A percentile compares a stretch with the other conserved stretches of the same genome.
Evolutionary conservation across 805 yeast species (phyloP).

Genomic region (Tetrapisispora pingtungensis): DNA sequence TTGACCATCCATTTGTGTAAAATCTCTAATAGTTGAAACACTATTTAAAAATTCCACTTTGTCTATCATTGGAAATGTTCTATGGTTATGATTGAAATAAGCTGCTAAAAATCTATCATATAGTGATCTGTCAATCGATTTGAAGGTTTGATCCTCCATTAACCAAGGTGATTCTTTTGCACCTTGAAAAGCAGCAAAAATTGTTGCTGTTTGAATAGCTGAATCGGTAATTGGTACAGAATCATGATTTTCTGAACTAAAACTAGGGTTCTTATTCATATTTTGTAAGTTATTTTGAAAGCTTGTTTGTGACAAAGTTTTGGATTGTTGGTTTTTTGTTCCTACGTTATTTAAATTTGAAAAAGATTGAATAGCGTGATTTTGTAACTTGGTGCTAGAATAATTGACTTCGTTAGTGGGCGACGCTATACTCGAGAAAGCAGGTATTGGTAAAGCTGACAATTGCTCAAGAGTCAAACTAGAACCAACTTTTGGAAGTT

Average conservation of each 20-base stretch:
- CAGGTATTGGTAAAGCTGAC: neutral
- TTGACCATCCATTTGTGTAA: conserved; percentile 15
- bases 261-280: neutral
- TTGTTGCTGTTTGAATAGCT: conserved; percentile 25
- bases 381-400: neutral
- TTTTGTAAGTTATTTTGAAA: neutral
- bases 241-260: neutral
- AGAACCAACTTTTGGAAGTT: neutral
- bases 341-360: neutral
- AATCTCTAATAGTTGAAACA: conserved; percentile 25
- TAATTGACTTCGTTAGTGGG: neutral
- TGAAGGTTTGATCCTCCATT: conserved; percentile 19
- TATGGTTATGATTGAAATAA: conserved; percentile 36
- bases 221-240: conserved; percentile 25
- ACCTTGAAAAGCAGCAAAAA: conserved; percentile 24
- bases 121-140: conserved; percentile 26
- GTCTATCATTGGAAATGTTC: conserved; percentile 36
- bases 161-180: conserved; percentile 22
- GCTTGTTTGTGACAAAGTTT: neutral
- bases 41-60: conserved; percentile 30
- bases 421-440: neutral
- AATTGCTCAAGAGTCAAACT: neutral
- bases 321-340: neutral
- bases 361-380: neutral
- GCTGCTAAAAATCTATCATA: conserved; percentile 34